These are phyloP conservation scores for Bryoglossum gracile DNA, from an alignment of 495 filamentous ascomycete genomes.

Conservation along the genomic window DNA sequence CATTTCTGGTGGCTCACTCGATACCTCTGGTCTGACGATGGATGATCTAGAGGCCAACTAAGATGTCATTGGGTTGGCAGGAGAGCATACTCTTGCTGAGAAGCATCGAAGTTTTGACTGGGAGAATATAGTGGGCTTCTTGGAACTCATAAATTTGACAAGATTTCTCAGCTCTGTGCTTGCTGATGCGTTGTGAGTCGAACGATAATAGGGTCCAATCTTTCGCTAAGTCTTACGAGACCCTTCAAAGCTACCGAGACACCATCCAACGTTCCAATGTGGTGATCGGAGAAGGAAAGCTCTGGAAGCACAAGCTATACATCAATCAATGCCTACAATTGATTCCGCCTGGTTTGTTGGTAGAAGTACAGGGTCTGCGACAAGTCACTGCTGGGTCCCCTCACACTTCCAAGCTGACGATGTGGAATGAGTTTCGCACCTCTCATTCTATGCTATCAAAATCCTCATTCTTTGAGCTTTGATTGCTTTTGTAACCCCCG, in stretches of 20 bases:
- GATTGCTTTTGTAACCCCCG: constrained; percentile 18
- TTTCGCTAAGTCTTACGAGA: not conserved
- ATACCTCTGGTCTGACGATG: constrained; percentile 3
- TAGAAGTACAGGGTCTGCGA: no score
- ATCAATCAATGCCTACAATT: not conserved
- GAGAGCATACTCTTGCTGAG: not conserved
- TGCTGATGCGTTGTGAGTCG: constrained; percentile 6
- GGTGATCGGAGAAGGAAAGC: not conserved
- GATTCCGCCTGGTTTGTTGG: not conserved
- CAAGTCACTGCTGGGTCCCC: no score
- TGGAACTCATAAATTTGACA: constrained; percentile 11
- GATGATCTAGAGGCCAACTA: constrained; percentile 17
- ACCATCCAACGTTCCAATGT: constrained; percentile 3
- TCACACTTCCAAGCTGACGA: no score
- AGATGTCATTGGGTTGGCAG: constrained; percentile 11
- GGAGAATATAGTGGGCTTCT: not conserved
- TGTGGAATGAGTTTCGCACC: constrained; percentile 7
- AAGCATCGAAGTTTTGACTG: constrained; percentile 1
- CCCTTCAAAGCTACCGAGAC: constrained; percentile 9
- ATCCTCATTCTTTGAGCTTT: constrained; percentile 16
- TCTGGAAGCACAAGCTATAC: not conserved
- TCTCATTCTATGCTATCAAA: constrained; percentile 18
- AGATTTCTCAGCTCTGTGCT: constrained; percentile 2
- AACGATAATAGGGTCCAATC: not conserved
- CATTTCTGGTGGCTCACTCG: constrained; percentile 17